Conservation (phyloP, 495 filamentous ascomycete species). For the Lepraria neglecta region DNA sequence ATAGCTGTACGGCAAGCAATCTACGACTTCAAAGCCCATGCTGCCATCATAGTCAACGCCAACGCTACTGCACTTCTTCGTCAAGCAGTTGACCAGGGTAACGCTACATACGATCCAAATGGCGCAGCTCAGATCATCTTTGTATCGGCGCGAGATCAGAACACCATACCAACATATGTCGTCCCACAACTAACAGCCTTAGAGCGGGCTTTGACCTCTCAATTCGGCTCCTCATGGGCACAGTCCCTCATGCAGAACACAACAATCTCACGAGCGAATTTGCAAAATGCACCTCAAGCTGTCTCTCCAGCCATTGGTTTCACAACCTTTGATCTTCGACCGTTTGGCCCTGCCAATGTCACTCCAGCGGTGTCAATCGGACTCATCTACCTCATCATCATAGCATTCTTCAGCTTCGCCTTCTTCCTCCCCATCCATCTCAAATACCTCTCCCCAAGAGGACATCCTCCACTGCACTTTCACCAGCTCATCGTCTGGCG, state of each 20-base stretch:
- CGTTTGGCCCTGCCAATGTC: conserved; percentile 51
- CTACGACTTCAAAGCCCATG: conserved; percentile 57
- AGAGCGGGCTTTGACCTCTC: conserved; percentile 37
- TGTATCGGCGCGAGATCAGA: conserved; percentile 53
- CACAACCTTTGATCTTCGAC: conserved; percentile 53
- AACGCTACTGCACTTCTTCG: conserved; percentile 58
- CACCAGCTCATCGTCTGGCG: conserved; percentile 58
- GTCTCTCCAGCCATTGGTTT: conserved; percentile 60
- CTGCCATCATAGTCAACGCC: conserved; percentile 57
- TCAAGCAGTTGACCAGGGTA: conserved; percentile 48
- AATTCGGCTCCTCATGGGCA: conserved; percentile 53
- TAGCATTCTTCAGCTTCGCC: conserved; percentile 65
- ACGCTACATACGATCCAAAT: conserved; percentile 57
- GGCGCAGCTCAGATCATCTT: conserved; percentile 55
- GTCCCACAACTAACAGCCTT: conserved; percentile 44
- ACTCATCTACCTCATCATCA: conserved; percentile 66
- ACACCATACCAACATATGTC: conserved; percentile 48
- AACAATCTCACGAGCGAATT: conserved; percentile 32
- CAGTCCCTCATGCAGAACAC: conserved; percentile 37
- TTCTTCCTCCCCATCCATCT: conserved; percentile 65
- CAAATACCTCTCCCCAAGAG: conserved; percentile 43
- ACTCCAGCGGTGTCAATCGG: conserved; percentile 59
- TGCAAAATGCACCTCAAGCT: conserved; percentile 48
- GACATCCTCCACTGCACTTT: conserved; percentile 54
- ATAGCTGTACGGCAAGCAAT: conserved; percentile 53